These are phyloP conservation scores for Trichophyton equinum DNA, from an alignment of 2,329 filamentous ascomycete species.

Conservation along the genomic window DNA sequence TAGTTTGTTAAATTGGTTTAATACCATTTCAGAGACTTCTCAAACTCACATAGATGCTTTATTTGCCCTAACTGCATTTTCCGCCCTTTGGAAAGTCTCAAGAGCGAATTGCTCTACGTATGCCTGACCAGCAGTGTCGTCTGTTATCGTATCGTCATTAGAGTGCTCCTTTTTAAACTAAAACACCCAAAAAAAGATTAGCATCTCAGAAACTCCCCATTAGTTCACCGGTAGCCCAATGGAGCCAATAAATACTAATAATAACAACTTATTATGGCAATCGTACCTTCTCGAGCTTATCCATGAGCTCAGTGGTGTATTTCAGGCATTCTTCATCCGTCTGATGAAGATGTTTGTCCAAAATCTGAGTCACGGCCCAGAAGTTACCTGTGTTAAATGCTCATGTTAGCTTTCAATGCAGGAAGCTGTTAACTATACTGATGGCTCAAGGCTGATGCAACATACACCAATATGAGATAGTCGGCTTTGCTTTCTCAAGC, in stretches of 20 bases:
- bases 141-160: conserved; percentile 68
- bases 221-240: not conserved
- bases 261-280: not conserved
- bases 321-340: conserved; percentile 62
- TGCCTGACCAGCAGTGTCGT: conserved; percentile 75
- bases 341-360: conserved; percentile 66
- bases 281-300: conserved; percentile 68
- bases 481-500: conserved; percentile 71
- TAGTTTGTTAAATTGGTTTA: conserved; percentile 8
- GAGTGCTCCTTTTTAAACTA: conserved; percentile 60
- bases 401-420: not conserved
- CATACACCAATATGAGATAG: conserved; percentile 91
- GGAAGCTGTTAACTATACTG: not conserved
- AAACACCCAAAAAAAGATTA: not conserved
- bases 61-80: conserved; percentile 67
- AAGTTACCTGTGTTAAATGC: conserved; percentile 54
- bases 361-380: conserved; percentile 85
- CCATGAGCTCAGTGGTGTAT: conserved; percentile 77
- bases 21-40: too few relatives aligned
- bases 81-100: conserved; percentile 73
- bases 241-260: too few relatives aligned
- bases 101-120: conserved; percentile 91
- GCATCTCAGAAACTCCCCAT: not conserved
- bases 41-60: conserved; percentile 60
- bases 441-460: conserved; percentile 15